Conservation (phyloP, 2,329 filamentous ascomycete species). For the Trichoderma citrinoviride region DNA sequence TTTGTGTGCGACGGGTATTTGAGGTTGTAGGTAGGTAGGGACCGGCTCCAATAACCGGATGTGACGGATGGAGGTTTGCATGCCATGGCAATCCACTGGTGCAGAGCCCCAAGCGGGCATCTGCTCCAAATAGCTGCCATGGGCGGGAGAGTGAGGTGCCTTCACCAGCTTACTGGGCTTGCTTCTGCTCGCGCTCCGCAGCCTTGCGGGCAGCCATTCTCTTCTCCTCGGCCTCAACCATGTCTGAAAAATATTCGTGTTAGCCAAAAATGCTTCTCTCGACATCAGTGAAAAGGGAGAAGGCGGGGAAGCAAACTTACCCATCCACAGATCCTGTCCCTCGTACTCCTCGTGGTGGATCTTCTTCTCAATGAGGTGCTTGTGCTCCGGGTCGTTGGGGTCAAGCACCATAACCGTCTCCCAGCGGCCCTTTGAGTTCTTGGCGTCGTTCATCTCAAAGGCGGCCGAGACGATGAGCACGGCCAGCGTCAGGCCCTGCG, state of each 20-base stretch:
- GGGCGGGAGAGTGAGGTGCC: slow-evolving; percentile 2
- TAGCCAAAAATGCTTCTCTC: not conserved
- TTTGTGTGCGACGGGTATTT: not conserved
- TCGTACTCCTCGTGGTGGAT: slow-evolving; percentile 84
- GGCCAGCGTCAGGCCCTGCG: slow-evolving; percentile 81
- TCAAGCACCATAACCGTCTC: slow-evolving; percentile 80
- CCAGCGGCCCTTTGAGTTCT: slow-evolving; percentile 73
- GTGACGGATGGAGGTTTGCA: slow-evolving; percentile 4
- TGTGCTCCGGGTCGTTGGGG: slow-evolving; percentile 77
- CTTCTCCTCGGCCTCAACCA: slow-evolving; percentile 77
- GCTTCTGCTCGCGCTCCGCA: slow-evolving; percentile 22
- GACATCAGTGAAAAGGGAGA: not conserved
- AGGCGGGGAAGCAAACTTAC: slow-evolving; percentile 48
- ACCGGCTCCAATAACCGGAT: slow-evolving; percentile 3
- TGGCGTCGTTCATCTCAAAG: slow-evolving; percentile 77
- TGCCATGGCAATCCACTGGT: not conserved
- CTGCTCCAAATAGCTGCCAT: slow-evolving; percentile 2
- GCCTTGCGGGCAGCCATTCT: slow-evolving; percentile 46
- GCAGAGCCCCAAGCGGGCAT: not conserved
- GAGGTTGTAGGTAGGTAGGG: not conserved
- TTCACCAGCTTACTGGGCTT: slow-evolving; percentile 18
- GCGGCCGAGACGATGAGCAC: slow-evolving; percentile 79
- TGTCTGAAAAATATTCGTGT: slow-evolving; percentile 51
- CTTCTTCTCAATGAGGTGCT: slow-evolving; percentile 80
- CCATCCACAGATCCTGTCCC: slow-evolving; percentile 91